phyloP scores from a whole-genome alignment of 129 eudicot species.

The Lactuca sativa region DNA sequence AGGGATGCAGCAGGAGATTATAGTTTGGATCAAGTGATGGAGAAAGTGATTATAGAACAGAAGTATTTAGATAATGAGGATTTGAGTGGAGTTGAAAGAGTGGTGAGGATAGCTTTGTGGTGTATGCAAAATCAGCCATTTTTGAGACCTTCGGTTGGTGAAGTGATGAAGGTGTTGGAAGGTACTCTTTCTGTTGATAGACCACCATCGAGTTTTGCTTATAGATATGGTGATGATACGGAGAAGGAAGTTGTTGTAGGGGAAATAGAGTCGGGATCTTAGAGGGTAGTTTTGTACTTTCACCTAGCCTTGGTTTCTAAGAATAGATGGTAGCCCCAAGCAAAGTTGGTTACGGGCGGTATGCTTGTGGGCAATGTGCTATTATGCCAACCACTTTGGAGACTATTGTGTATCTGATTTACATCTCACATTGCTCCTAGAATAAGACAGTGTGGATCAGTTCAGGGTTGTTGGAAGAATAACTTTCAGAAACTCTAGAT shows the following conservation, averaged over 20 bases:
- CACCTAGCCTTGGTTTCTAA: slow-evolving; percentile 19
- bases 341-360: too few relatives aligned
- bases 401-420: too few relatives aligned
- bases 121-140: slow-evolving; percentile 77
- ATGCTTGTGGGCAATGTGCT: too few relatives aligned
- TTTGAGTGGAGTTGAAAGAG: slow-evolving; percentile 52
- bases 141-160: slow-evolving; percentile 73
- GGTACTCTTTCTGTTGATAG: slow-evolving; percentile 74
- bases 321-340: slow-evolving; percentile 22
- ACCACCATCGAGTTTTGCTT: slow-evolving; percentile 51
- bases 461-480: too few relatives aligned
- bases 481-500: slow-evolving; percentile 18
- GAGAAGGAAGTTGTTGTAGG: slow-evolving; percentile 18
- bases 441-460: too few relatives aligned
- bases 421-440: too few relatives aligned
- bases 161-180: slow-evolving; percentile 75
- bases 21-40: slow-evolving; percentile 40
- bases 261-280: slow-evolving; percentile 45
- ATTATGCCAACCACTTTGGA: too few relatives aligned
- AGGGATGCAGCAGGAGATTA: slow-evolving; percentile 32
- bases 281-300: slow-evolving; percentile 27
- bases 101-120: slow-evolving; percentile 69
- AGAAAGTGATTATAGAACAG: slow-evolving; percentile 32
- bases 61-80: slow-evolving; percentile 38
- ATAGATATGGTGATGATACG: slow-evolving; percentile 19